Percentiles rank a stretch among this genome's conserved stretches.
Evolutionary conservation across 1,284 basidiomycete genomes (phyloP).

Genomic region (Pholiota adiposa): DNA sequence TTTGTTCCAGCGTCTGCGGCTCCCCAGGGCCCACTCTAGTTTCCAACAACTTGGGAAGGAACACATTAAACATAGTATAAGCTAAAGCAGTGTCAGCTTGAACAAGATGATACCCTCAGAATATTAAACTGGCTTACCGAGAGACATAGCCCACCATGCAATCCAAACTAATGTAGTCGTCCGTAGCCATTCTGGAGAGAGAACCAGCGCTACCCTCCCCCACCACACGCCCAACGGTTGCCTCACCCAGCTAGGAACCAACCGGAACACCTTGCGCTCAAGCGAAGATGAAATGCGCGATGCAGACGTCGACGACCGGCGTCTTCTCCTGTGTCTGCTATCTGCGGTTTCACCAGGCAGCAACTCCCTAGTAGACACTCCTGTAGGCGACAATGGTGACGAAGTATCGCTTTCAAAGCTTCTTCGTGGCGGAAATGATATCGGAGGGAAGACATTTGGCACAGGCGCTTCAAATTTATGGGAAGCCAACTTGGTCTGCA

Average conservation of each 20-base stretch:
- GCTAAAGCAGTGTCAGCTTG: constrained; percentile 43
- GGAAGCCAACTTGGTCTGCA: constrained; percentile 28
- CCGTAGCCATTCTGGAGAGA: constrained; percentile 80
- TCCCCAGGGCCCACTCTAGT: constrained; percentile 39
- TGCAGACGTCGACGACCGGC: constrained; percentile 17
- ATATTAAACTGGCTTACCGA: constrained; percentile 55
- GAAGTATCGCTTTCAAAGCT: neutral
- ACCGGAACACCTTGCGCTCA: constrained; percentile 44
- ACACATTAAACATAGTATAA: constrained; percentile 98
- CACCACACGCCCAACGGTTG: constrained; percentile 67
- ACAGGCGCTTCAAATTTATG: constrained; percentile 29
- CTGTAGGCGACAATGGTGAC: neutral
- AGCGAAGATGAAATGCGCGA: constrained; percentile 42
- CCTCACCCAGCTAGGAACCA: constrained; percentile 46
- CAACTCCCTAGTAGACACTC: neutral
- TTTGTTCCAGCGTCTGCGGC: constrained; percentile 56
- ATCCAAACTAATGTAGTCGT: constrained; percentile 88
- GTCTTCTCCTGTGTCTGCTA: neutral
- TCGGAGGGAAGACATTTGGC: constrained; percentile 12
- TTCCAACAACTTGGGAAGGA: constrained; percentile 90
- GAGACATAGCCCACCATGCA: constrained; percentile 81
- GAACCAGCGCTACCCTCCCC: constrained; percentile 75
- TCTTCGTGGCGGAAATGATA: neutral
- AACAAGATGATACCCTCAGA: neutral
- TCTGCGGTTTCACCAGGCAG: neutral